These are phyloP conservation scores for Rhizomucor pusillus DNA, from an alignment of 371 early-diverging fungal genomes.

Conservation along the genomic window DNA sequence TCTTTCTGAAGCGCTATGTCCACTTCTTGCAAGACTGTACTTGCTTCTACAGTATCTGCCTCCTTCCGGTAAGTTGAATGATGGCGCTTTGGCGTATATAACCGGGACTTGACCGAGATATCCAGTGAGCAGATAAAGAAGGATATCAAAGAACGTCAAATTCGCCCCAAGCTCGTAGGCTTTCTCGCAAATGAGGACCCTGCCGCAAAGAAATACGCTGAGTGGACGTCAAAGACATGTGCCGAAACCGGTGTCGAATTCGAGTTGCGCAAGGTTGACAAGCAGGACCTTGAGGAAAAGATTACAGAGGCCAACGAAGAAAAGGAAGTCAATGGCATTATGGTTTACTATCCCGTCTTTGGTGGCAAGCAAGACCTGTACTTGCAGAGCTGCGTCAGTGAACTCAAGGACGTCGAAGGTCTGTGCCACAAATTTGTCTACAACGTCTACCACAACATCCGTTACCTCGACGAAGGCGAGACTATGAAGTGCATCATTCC, in stretches of 20 bases:
- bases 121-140: conserved; percentile 78
- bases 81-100: not conserved
- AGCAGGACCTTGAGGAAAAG: conserved; percentile 81
- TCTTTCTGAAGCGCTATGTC: not conserved
- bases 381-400: conserved; percentile 86
- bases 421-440: conserved; percentile 90
- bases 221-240: conserved; percentile 91
- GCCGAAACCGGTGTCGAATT: conserved; percentile 88
- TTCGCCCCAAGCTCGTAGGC: conserved; percentile 87
- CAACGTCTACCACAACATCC: conserved; percentile 95
- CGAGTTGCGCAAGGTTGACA: conserved; percentile 81
- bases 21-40: conserved; percentile 41
- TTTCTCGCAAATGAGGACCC: conserved; percentile 96
- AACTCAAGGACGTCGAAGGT: conserved; percentile 95
- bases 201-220: conserved; percentile 85
- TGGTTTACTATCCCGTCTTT: conserved; percentile 96
- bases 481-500: conserved; percentile 93
- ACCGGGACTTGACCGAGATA: not conserved
- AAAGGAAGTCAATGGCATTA: conserved; percentile 80
- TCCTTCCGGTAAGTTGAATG: conserved; percentile 51
- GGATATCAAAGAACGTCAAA: conserved; percentile 64
- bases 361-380: conserved; percentile 91
- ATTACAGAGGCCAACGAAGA: conserved; percentile 90
- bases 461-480: conserved; percentile 79
- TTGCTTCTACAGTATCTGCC: conserved; percentile 60